Evolutionary conservation across 2,329 filamentous ascomycete genomes (phyloP).

Genomic region (Dothistroma pini): DNA sequence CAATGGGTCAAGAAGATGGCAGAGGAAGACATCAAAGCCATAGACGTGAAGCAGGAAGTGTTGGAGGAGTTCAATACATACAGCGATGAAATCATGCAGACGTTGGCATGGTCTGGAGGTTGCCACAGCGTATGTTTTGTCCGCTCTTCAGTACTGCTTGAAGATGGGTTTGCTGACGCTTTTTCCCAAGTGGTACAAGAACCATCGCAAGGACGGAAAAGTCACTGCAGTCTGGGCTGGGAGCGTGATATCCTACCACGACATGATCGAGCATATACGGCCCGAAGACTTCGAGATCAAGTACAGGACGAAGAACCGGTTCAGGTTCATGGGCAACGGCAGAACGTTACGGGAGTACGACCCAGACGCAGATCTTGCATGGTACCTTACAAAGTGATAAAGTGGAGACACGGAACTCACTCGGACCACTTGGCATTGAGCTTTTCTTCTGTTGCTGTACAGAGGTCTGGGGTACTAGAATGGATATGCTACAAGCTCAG

Average conservation of each 20-base stretch:
- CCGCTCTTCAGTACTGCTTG: neutral
- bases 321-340: conserved; percentile 50
- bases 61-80: conserved; percentile 33
- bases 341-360: conserved; percentile 36
- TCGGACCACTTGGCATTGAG: neutral
- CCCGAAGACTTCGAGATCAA: conserved; percentile 49
- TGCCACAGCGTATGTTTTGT: conserved; percentile 25
- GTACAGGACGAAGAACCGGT: conserved; percentile 45
- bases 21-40: conserved; percentile 29
- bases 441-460: conserved; percentile 20
- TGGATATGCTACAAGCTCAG: conserved; percentile 18
- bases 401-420: neutral
- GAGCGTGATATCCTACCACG: conserved; percentile 26
- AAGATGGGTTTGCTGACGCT: neutral
- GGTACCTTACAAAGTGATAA: conserved; percentile 23
- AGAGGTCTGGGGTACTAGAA: conserved; percentile 7
- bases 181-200: conserved; percentile 28
- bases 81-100: conserved; percentile 33
- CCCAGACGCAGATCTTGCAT: conserved; percentile 26
- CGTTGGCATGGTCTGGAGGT: conserved; percentile 30
- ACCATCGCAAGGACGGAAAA: conserved; percentile 28
- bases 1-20: conserved; percentile 32
- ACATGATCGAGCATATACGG: conserved; percentile 39
- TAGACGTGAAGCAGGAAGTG: conserved; percentile 26
- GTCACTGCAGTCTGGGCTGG: conserved; percentile 35